phyloP scores from a whole-genome alignment of 1,284 basidiomycete species.

The Austroboletus olivaceoglutinosus region DNA sequence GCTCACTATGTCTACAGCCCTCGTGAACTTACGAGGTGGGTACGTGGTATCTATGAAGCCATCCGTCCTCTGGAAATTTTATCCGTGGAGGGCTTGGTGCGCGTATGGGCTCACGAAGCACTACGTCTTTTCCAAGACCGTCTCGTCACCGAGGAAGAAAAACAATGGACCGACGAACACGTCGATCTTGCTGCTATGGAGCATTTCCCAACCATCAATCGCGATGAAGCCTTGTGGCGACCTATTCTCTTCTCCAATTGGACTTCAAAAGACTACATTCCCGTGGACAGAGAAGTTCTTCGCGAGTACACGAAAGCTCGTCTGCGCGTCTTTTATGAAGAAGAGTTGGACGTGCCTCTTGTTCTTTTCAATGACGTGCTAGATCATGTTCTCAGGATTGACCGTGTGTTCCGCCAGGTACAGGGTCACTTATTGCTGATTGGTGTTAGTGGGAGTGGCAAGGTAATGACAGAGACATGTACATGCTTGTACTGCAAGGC shows the following conservation, averaged over 20 bases:
- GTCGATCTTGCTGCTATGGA: slow-evolving; percentile 84
- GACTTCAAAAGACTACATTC: slow-evolving; percentile 97
- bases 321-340: slow-evolving; percentile 93
- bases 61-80: slow-evolving; percentile 90
- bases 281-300: slow-evolving; percentile 90
- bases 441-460: slow-evolving; percentile 96
- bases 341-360: slow-evolving; percentile 97
- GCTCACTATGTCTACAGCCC: slow-evolving; percentile 99
- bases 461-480: slow-evolving; percentile 54
- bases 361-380: slow-evolving; percentile 98
- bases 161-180: slow-evolving; percentile 91
- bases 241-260: slow-evolving; percentile 99
- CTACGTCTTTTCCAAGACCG: slow-evolving; percentile 97
- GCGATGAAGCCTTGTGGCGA: slow-evolving; percentile 77
- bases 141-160: slow-evolving; percentile 89
- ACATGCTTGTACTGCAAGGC: neutral
- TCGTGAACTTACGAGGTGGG: slow-evolving; percentile 98
- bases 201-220: slow-evolving; percentile 92
- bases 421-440: slow-evolving; percentile 97
- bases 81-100: slow-evolving; percentile 90
- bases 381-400: slow-evolving; percentile 95
- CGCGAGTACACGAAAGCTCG: slow-evolving; percentile 97
- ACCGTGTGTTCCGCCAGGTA: slow-evolving; percentile 98
- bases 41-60: slow-evolving; percentile 96
- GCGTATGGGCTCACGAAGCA: slow-evolving; percentile 98